These are phyloP conservation scores for Tuber umbilicatum DNA, from an alignment of 495 filamentous ascomycete genomes.

Conservation along the genomic window DNA sequence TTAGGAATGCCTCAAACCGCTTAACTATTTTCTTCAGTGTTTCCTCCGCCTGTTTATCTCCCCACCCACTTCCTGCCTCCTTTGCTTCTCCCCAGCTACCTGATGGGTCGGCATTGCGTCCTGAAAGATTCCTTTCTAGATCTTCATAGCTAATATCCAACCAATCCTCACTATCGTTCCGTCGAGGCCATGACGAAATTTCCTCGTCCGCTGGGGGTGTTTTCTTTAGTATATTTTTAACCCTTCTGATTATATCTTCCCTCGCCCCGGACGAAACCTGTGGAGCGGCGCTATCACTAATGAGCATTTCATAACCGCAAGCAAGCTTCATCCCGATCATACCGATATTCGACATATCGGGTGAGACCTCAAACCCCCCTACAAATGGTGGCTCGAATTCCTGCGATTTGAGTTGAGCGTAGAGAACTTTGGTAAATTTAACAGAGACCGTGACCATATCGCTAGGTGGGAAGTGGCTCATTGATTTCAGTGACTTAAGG, in stretches of 20 bases:
- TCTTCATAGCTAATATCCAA: slow-evolving; percentile 84
- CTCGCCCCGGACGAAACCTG: slow-evolving; percentile 19
- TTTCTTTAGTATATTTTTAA: slow-evolving; percentile 43
- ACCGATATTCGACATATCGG: slow-evolving; percentile 43
- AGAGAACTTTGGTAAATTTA: slow-evolving; percentile 79
- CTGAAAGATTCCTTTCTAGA: slow-evolving; percentile 72
- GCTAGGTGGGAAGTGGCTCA: slow-evolving; percentile 58
- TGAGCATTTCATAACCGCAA: slow-evolving; percentile 85
- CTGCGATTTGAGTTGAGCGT: slow-evolving; percentile 86
- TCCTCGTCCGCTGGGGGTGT: slow-evolving; percentile 65
- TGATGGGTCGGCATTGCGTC: slow-evolving; percentile 40
- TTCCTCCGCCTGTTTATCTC: slow-evolving; percentile 71
- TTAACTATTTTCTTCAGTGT: slow-evolving; percentile 84
- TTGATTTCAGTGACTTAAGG: slow-evolving; percentile 59
- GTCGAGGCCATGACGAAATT: slow-evolving; percentile 59
- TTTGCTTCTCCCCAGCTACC: slow-evolving; percentile 19
- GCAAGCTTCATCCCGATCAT: slow-evolving; percentile 85
- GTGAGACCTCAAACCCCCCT: slow-evolving; percentile 12
- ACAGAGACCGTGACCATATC: slow-evolving; percentile 74
- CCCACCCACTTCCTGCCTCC: slow-evolving; percentile 52
- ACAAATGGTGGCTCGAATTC: slow-evolving; percentile 62
- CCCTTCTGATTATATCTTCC: slow-evolving; percentile 4
- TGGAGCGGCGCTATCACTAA: slow-evolving; percentile 46
- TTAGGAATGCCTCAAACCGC: slow-evolving; percentile 85
- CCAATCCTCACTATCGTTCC: slow-evolving; percentile 82